A percentile compares a stretch with the other conserved stretches of the same genome.
These are phyloP conservation scores for Penstemon newberryi DNA, from an alignment of 257 asterid species.

Conservation along the genomic window DNA sequence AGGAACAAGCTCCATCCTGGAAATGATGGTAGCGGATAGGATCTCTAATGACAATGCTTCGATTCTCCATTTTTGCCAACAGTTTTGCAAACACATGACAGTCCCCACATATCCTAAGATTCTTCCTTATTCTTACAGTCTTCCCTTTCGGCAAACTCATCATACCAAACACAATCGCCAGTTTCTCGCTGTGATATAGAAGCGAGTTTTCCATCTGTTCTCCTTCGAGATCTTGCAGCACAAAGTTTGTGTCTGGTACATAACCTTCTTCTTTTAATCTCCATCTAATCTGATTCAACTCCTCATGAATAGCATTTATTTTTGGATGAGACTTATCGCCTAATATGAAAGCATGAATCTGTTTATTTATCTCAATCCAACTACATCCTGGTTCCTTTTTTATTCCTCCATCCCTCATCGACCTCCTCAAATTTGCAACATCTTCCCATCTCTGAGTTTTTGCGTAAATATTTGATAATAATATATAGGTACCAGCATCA, in stretches of 20 bases:
- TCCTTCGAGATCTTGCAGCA: constrained; percentile 85
- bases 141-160: constrained; percentile 64
- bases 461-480: constrained; percentile 82
- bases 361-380: constrained; percentile 77
- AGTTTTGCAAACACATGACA: constrained; percentile 82
- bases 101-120: constrained; percentile 89
- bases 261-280: constrained; percentile 71
- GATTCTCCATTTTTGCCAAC: constrained; percentile 58
- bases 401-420: constrained; percentile 65
- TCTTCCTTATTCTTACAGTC: constrained; percentile 74
- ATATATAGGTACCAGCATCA: constrained; percentile 73
- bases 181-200: constrained; percentile 82
- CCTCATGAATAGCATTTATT: constrained; percentile 44
- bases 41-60: constrained; percentile 78
- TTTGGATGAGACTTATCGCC: constrained; percentile 77
- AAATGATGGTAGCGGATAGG: constrained; percentile 94
- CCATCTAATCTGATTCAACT: constrained; percentile 51
- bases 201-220: constrained; percentile 87
- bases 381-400: constrained; percentile 97
- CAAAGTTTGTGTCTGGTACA: constrained; percentile 80
- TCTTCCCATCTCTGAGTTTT: constrained; percentile 76
- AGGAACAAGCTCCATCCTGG: constrained; percentile 72
- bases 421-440: constrained; percentile 52
- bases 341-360: constrained; percentile 71
- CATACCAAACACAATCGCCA: constrained; percentile 70